Base-by-base conservation (phyloP, 768 basidiomycete genomes). In the Panellus pusillus region DNA sequence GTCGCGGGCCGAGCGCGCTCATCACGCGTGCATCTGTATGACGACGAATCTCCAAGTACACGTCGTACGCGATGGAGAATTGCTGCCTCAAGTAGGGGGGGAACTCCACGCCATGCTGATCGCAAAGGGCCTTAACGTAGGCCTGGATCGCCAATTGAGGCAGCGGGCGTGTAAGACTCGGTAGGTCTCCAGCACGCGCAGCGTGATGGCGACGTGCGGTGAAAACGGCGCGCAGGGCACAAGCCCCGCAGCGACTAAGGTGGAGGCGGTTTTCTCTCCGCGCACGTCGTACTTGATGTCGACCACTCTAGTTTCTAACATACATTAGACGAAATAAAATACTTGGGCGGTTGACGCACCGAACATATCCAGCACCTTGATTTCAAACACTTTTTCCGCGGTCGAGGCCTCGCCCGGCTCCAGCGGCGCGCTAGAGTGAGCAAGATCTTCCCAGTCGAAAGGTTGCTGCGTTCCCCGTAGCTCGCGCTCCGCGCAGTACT, bases 21-120 rank as follows among this genome's bases (percentile, higher is more conserved):
- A 54, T 29, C 14, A 74, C 62, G n/a, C n/a, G n/a, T n/a, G n/a
- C n/a, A n/a, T n/a, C n/a, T n/a, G n/a, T n/a, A n/a, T n/a, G n/a
- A n/a, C n/a, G n/a, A n/a, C n/a, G n/a, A n/a, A n/a, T n/a, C n/a
- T n/a, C n/a, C n/a, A n/a, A n/a, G n/a, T n/a, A 1, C 38, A 68
- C 40, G 44, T 76, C 72, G 47, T 70, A 74, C 12, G 71, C 59
- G 29, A 65, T 63, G 1, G 68, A 61, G 31, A 79, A 60, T 15
- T 44, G 47, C 36, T 44, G 28, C 4, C 12, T 2, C 6, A 46
- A 20, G 37, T 61, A 58, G 9, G 42, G 48, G 36, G 19, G 37
- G 40, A 29, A 54, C 1, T 32, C 32, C 1, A 24, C 9, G 36
- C 52, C 46, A 24, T 60, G 62, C 15, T 61, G 17, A 41, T 61